phyloP scores from a whole-genome alignment of 345 rosid species.

The Anacardium occidentale region DNA sequence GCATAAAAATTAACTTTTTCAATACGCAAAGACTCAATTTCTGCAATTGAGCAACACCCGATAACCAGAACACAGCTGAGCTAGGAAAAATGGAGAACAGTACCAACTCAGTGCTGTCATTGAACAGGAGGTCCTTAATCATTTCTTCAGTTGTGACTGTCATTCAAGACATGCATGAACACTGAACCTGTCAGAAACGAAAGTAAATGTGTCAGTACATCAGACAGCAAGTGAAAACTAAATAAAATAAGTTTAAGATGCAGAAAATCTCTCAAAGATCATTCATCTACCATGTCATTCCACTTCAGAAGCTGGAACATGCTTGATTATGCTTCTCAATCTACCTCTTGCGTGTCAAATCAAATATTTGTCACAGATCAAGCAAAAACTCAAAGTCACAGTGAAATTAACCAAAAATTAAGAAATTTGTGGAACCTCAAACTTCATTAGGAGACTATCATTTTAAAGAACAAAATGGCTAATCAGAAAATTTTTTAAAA shows the following conservation, averaged over 20 bases:
- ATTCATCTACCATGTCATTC: not conserved
- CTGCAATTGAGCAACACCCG: not conserved
- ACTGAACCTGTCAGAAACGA: not conserved
- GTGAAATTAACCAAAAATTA: not conserved
- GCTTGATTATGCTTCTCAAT: not conserved
- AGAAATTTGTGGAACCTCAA: not conserved
- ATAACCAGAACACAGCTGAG: not conserved
- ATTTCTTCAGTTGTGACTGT: not conserved
- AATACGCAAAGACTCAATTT: not conserved
- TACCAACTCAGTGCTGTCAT: not conserved
- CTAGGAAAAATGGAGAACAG: not conserved
- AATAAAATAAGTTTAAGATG: not conserved
- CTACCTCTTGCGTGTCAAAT: not conserved
- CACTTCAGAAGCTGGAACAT: not conserved
- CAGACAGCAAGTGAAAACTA: not conserved
- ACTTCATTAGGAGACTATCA: not conserved
- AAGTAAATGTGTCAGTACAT: not conserved
- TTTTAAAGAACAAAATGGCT: not conserved
- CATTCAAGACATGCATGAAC: not conserved
- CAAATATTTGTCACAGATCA: not conserved
- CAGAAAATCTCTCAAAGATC: not conserved
- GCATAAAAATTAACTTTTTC: not conserved
- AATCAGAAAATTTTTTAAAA: not conserved
- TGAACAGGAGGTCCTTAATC: slow-evolving; percentile 1
- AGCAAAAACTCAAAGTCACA: not conserved